These are phyloP conservation scores for Bipolaris sorokiniana DNA, from an alignment of 2,329 filamentous ascomycete genomes.

Conservation along the genomic window DNA sequence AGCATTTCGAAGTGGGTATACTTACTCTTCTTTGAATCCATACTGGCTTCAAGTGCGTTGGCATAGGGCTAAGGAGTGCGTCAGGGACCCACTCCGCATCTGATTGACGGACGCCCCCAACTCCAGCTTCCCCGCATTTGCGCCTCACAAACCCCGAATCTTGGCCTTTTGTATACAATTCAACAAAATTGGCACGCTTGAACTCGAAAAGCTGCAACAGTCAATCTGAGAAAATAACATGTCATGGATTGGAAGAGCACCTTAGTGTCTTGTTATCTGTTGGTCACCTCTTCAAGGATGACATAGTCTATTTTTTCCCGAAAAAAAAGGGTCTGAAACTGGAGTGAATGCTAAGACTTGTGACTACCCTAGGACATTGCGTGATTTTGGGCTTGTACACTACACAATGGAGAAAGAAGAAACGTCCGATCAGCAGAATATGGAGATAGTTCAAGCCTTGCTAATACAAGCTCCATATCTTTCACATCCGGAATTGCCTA, in stretches of 20 bases:
- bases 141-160: background rate
- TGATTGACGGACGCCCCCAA: constrained; percentile 8
- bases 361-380: constrained; percentile 13
- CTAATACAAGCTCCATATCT: background rate
- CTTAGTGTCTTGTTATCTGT: constrained; percentile 38
- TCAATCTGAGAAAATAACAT: background rate
- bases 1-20: constrained; percentile 1
- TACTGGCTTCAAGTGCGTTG: background rate
- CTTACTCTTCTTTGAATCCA: background rate
- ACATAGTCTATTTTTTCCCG: constrained; percentile 36
- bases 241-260: constrained; percentile 40
- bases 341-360: constrained; percentile 29
- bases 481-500: background rate
- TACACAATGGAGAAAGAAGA: no score
- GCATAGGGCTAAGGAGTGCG: constrained; percentile 27
- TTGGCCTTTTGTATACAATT: background rate
- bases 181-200: background rate
- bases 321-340: constrained; percentile 33
- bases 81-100: constrained; percentile 2
- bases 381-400: background rate
- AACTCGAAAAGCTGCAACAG: background rate
- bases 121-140: constrained; percentile 8
- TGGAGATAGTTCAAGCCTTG: background rate
- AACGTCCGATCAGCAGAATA: constrained; percentile 1
- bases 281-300: constrained; percentile 28